These are phyloP conservation scores for Lepidium africanum DNA, from an alignment of 345 rosid genomes.

Conservation along the genomic window DNA sequence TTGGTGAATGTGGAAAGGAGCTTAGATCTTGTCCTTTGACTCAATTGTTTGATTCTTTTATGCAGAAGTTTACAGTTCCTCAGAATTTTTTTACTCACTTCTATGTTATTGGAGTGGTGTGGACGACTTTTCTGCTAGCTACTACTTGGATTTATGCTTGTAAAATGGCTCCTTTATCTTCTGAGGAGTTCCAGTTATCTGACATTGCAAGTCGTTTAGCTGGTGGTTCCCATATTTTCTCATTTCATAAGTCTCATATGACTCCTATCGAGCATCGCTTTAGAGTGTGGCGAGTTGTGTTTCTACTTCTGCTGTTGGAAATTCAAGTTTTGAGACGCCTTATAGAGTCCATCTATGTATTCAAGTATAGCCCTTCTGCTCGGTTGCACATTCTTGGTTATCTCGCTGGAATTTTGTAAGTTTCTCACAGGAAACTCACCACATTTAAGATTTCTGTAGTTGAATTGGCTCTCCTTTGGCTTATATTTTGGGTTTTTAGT, in stretches of 20 bases:
- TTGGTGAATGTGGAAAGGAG: too few relatives aligned
- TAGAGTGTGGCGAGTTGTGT: slow-evolving; percentile 47
- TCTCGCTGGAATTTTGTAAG: slow-evolving; percentile 59
- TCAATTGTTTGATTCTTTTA: not conserved
- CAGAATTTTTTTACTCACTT: slow-evolving; percentile 65
- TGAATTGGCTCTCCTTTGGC: not conserved
- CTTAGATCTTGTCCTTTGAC: too few relatives aligned
- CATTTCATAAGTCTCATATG: slow-evolving; percentile 34
- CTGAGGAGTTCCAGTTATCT: slow-evolving; percentile 37
- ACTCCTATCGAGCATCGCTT: slow-evolving; percentile 32
- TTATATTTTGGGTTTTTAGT: slow-evolving; percentile 27
- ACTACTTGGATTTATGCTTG: slow-evolving; percentile 52
- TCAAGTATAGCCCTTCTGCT: slow-evolving; percentile 58
- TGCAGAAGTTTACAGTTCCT: slow-evolving; percentile 69
- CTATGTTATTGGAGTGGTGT: slow-evolving; percentile 45
- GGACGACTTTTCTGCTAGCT: slow-evolving; percentile 58
- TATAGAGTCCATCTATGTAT: slow-evolving; percentile 47
- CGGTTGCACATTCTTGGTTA: slow-evolving; percentile 58
- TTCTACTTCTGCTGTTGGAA: slow-evolving; percentile 64
- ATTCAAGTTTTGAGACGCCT: slow-evolving; percentile 63
- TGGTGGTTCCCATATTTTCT: slow-evolving; percentile 44
- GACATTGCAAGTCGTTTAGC: slow-evolving; percentile 38
- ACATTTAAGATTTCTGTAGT: not conserved
- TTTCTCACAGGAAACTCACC: not conserved
- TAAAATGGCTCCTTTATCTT: slow-evolving; percentile 31